Conservation (phyloP, 1,284 basidiomycete species). For the Tilletia setariae region DNA sequence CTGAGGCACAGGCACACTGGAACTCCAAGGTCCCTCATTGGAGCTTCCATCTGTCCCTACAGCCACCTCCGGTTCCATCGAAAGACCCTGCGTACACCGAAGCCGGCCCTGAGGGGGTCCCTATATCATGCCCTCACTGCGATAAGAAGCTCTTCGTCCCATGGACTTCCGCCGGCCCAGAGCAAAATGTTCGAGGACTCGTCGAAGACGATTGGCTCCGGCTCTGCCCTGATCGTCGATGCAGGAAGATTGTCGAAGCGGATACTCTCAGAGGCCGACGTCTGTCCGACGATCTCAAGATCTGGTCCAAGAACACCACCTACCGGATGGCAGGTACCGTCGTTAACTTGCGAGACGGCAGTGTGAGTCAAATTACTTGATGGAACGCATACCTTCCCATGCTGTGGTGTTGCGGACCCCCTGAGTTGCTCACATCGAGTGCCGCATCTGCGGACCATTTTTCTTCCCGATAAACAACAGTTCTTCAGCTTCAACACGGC, state of each 20-base stretch:
- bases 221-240: background rate
- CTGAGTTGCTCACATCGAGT: too few relatives aligned
- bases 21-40: constrained; percentile 4
- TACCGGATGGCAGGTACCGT: constrained; percentile 10
- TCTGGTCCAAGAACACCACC: background rate
- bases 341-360: constrained; percentile 4
- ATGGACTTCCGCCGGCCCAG: constrained; percentile 10
- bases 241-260: background rate
- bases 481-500: background rate
- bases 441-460: too few relatives aligned
- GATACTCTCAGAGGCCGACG: background rate
- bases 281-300: background rate
- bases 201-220: constrained; percentile 1
- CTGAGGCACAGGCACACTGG: background rate
- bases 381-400: too few relatives aligned
- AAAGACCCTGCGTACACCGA: background rate
- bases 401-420: too few relatives aligned
- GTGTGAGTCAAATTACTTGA: too few relatives aligned
- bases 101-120: background rate
- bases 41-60: constrained; percentile 13
- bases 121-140: background rate
- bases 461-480: background rate
- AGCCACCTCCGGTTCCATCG: constrained; percentile 11
- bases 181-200: background rate
- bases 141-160: constrained; percentile 6